Conservation (phyloP, 345 rosid genomes). For the Dovyalis caffra region DNA sequence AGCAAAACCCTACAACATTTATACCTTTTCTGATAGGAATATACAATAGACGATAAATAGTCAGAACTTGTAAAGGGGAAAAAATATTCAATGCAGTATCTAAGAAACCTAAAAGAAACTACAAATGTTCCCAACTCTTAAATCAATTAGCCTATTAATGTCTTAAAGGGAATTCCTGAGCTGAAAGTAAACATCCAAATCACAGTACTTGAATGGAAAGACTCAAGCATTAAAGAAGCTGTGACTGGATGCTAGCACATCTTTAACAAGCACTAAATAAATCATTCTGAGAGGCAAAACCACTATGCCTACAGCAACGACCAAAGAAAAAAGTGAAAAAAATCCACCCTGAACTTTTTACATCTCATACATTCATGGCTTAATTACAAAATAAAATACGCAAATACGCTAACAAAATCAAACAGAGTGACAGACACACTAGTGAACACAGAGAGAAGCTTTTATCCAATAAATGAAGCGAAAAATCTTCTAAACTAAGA, state of each 20-base stretch:
- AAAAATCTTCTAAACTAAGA: background rate
- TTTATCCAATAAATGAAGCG: background rate
- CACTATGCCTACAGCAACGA: background rate
- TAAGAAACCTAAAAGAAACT: no score
- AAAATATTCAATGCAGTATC: no score
- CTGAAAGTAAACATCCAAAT: background rate
- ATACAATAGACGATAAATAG: no score
- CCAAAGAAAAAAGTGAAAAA: background rate
- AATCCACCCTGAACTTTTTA: background rate
- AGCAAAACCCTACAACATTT: no score
- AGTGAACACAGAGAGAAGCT: background rate
- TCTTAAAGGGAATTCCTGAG: no score
- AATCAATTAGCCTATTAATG: no score
- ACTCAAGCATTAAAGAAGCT: background rate
- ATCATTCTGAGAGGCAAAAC: background rate
- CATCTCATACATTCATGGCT: background rate
- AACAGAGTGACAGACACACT: background rate
- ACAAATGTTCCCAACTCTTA: no score
- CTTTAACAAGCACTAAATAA: background rate
- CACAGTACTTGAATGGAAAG: background rate
- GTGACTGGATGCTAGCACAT: background rate
- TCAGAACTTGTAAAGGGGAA: no score
- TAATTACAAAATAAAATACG: background rate
- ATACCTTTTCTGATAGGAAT: no score
- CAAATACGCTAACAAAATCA: background rate